Evolutionary conservation across 441 rosid species (phyloP), one percentile per base, ranked within the genome.

Genomic region (Daphne laureola): DNA sequence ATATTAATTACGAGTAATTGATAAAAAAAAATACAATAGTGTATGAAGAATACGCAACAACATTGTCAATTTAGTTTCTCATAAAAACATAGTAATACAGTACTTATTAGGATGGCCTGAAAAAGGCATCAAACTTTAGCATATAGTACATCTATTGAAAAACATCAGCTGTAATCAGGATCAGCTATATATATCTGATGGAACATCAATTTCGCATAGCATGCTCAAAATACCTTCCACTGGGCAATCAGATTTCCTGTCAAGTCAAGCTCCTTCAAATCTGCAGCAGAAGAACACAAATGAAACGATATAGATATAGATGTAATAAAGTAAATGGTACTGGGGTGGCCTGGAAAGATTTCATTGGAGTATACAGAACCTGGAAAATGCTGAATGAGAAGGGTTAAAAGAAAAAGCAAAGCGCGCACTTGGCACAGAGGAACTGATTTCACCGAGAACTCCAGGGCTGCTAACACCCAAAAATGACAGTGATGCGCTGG

Each of bases 161-260:
- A 14, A 8, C 57, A 11, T 25, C 21, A 38, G 2, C 18, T 62
- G 40, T 25, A 16, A 46, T n/a, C 48, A 38, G 12, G 2, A 9
- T 1, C 46, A 21, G 8, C 46, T 48, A 0, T 16, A 54, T 48
- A 0, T 16, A 54, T 31, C 27, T 40, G 14, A 17, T 36, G 12
- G 15, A 1, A 46, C 36, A 35, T 44, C 27, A n/a, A 40, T 23
- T 41, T 35, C 55, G 53, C 49, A 43, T 43, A 40, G 12, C 27
- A 51, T 8, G 36, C 7, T 25, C 36, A 53, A 40, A 6, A 17
- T 73, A 88, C 98, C 97, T 84, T 78, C 97, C 97, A 92, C 54
- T 84, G 77, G 23, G 79, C 75, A 60, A 92, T 81, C 68, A 92
- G 80, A 76, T 92, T 92, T 71, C 97, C 98, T 18, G 87, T 84